Evolutionary conservation across 1,139 yeast genomes (phyloP).

Genomic region (Suhomyces wounanorum): DNA sequence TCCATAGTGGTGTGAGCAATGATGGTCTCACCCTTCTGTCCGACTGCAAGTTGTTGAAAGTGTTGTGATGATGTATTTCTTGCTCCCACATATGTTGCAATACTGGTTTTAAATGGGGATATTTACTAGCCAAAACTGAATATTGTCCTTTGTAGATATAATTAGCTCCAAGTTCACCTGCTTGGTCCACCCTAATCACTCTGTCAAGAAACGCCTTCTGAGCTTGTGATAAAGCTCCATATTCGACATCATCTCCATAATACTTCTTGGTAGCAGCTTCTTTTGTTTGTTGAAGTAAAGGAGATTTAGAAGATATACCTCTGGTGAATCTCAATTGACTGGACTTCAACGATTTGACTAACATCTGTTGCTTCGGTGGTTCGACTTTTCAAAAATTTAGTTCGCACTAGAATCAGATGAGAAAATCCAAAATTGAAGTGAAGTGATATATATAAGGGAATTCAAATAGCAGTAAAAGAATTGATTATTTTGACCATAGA

Average conservation of each 20-base stretch:
- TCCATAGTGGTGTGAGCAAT: slow-evolving; percentile 89
- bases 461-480: slow-evolving; percentile 18
- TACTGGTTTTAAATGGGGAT: slow-evolving; percentile 71
- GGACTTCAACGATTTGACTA: slow-evolving; percentile 4
- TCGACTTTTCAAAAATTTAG: slow-evolving; percentile 4
- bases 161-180: slow-evolving; percentile 98
- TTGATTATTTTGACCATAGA: slow-evolving; percentile 50
- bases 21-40: slow-evolving; percentile 88
- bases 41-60: slow-evolving; percentile 77
- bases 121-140: slow-evolving; percentile 66
- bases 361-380: slow-evolving; percentile 7
- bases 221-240: slow-evolving; percentile 53
- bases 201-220: slow-evolving; percentile 74
- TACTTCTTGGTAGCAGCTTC: slow-evolving; percentile 22
- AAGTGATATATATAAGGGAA: neutral
- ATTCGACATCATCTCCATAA: slow-evolving; percentile 28
- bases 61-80: slow-evolving; percentile 84
- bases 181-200: slow-evolving; percentile 90
- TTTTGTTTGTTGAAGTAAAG: slow-evolving; percentile 9
- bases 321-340: slow-evolving; percentile 1
- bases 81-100: slow-evolving; percentile 98
- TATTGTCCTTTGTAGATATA: slow-evolving; percentile 92
- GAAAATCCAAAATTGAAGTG: neutral
- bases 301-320: neutral
- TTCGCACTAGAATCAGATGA: slow-evolving; percentile 4